Conservation (phyloP, 495 filamentous ascomycete species). For the Neurospora sp. region DNA sequence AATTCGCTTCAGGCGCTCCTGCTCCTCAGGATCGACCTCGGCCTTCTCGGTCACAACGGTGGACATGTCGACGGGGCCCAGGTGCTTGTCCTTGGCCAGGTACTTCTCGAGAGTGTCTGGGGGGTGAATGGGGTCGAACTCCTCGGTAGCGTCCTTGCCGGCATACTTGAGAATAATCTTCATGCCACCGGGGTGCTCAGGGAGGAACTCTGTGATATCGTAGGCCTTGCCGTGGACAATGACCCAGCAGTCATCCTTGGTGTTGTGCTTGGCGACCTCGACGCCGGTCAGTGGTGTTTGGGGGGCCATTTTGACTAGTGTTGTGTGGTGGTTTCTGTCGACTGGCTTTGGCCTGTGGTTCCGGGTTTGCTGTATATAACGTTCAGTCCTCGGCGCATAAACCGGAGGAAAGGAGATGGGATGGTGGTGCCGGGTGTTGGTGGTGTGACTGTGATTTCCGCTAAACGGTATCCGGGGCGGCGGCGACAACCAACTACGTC, state of each 20-base stretch:
- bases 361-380: background rate
- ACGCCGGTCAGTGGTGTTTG: constrained; percentile 38
- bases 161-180: constrained; percentile 78
- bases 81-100: constrained; percentile 73
- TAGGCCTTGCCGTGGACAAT: constrained; percentile 64
- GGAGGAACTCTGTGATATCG: constrained; percentile 68
- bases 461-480: background rate
- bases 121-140: constrained; percentile 74
- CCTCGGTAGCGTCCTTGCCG: constrained; percentile 73
- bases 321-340: background rate
- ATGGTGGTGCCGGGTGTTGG: background rate
- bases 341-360: background rate
- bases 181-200: constrained; percentile 67
- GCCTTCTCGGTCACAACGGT: constrained; percentile 69
- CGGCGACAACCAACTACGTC: background rate
- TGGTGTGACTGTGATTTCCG: background rate
- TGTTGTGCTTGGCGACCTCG: constrained; percentile 60
- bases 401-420: background rate
- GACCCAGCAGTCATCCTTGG: constrained; percentile 64
- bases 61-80: constrained; percentile 83
- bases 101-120: constrained; percentile 71
- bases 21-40: constrained; percentile 64
- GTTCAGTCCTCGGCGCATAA: background rate
- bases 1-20: constrained; percentile 63
- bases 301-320: constrained; percentile 17